phyloP scores from a whole-genome alignment of 305 asterid genomes.

The Solanum aculeatissimum region DNA sequence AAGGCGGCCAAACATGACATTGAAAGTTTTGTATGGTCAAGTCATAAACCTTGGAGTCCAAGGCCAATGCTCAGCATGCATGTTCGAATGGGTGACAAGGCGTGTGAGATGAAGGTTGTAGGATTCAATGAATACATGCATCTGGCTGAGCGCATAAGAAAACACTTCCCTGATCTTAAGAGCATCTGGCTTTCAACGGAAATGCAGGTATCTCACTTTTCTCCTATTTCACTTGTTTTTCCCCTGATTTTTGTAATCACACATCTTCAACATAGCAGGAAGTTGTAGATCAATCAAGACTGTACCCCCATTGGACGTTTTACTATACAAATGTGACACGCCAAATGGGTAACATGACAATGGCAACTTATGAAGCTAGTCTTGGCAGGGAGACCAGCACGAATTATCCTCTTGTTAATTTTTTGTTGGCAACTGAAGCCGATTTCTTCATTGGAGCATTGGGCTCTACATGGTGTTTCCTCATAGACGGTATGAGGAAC shows the following conservation, averaged over 20 bases:
- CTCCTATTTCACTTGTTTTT: not conserved
- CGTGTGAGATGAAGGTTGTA: slow-evolving; percentile 88
- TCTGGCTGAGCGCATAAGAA: slow-evolving; percentile 54
- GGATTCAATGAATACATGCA: slow-evolving; percentile 73
- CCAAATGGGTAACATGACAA: slow-evolving; percentile 64
- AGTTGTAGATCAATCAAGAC: slow-evolving; percentile 50
- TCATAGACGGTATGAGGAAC: slow-evolving; percentile 89
- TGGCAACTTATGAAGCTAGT: slow-evolving; percentile 83
- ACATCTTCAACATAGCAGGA: slow-evolving; percentile 27
- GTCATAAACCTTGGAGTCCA: slow-evolving; percentile 72
- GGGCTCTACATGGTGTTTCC: slow-evolving; percentile 91
- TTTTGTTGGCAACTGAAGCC: slow-evolving; percentile 89
- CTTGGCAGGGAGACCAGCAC: slow-evolving; percentile 91
- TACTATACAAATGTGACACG: slow-evolving; percentile 81
- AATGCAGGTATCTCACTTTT: slow-evolving; percentile 60
- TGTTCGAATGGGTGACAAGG: slow-evolving; percentile 93
- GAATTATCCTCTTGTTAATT: slow-evolving; percentile 81
- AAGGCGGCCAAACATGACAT: slow-evolving; percentile 18
- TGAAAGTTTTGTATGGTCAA: slow-evolving; percentile 78
- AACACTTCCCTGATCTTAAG: slow-evolving; percentile 59
- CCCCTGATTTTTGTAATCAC: not conserved
- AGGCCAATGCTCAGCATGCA: slow-evolving; percentile 81
- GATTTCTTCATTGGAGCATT: slow-evolving; percentile 87
- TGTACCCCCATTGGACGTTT: slow-evolving; percentile 52
- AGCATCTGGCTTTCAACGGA: slow-evolving; percentile 90